Base-by-base conservation (phyloP, 2,329 filamentous ascomycete species). In the Fonsecaea pedrosoi region DNA sequence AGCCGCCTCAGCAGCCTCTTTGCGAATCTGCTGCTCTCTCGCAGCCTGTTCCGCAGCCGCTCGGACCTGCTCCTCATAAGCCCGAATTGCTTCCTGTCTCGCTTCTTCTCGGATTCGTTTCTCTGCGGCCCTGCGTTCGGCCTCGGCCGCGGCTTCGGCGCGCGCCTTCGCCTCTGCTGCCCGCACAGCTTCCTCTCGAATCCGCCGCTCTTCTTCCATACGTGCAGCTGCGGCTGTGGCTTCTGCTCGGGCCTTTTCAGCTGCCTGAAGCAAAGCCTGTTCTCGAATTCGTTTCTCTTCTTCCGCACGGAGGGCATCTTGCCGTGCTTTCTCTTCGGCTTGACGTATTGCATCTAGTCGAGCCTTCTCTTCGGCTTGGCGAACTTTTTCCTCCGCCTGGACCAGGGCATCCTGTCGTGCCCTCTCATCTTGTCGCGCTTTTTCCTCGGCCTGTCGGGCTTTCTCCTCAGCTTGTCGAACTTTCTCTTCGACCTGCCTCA, bases 141-240 rank as follows among this genome's bases (percentile, higher is more conserved):
- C 78, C 12, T 77, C 74, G n/a, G 76, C 74, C 42, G 79, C 68
- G 32, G 68, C 64, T 35, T 69, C 69, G 7, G 69, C 69, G 13
- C 68, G 65, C 30, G 68, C 68, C 56, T 68, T 70, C 7, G 66
- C 68, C 48, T 70, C 70, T 30, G 70, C 70, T 25, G 70, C 70
- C 30, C 65, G 59, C 4, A 70, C 63, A 35, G 71, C 78, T 64
- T 78, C 73, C 67, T 76, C 75, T 65, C 74, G 72, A 37, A 72
- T 72, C 15, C 68, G 54, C 71, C 74, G 73, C 66, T 75, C 75
- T 68, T 78, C 75, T 60, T 74, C 75, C 7, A 73, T 73, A 42
- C 71, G 74, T 70, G 77, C 75, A 45, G 76, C 77, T 18, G 75
- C 78, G 13, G 83, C 83, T 48, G 89, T 86, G 68, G 85, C 85